Evolutionary conservation across 805 yeast genomes (phyloP), one percentile per base, ranked within the genome.

Genomic region (Wickerhamomyces queroliae): DNA sequence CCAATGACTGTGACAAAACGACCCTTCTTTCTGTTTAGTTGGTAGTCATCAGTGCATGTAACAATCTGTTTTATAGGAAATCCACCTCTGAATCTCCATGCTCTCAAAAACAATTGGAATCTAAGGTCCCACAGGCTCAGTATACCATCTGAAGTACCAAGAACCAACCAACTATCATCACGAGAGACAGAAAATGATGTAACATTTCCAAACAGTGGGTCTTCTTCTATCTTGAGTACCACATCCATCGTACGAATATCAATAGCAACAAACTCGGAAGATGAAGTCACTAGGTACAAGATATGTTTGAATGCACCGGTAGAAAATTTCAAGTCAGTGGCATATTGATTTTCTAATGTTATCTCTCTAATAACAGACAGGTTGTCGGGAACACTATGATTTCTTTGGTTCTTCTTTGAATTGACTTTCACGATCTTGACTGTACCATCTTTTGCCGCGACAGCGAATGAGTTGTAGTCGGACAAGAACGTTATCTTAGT

Each of bases 81-180:
- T 4, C 68, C 67, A 12, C 66, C 63, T 30, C 69, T 72, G 33
- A 87, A 69, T 9, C 72, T 71, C 78, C 88, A 83, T 1, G 81
- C 66, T 44, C 74, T 79, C 26, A 87, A 63, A 31, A 73, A 63
- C 0, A 83, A 42, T 26, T 69, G 69, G 56, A 88, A 86, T 39
- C 95, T 65, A 26, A 85, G 47, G 57, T 89, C 96, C 95, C 96
- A 89, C 13, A 91, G 60, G 46, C 78, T 80, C 23, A 93, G 55
- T 1, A 81, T 63, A 1, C 97, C 97, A 29, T 72, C 73, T 0
- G 74, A 63, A 0, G 96, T 86, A 0, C 96, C 97, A 2, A 83
- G 55, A 8, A 86, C 56, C 1, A 86, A 55, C 87, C 96, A 87
- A 5, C 72, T 63, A 20, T 66, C 61, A 13, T 67, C 62, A 0